These are phyloP conservation scores for Yamadazyma atlantica DNA, from an alignment of 1,139 yeast species.

Conservation along the genomic window DNA sequence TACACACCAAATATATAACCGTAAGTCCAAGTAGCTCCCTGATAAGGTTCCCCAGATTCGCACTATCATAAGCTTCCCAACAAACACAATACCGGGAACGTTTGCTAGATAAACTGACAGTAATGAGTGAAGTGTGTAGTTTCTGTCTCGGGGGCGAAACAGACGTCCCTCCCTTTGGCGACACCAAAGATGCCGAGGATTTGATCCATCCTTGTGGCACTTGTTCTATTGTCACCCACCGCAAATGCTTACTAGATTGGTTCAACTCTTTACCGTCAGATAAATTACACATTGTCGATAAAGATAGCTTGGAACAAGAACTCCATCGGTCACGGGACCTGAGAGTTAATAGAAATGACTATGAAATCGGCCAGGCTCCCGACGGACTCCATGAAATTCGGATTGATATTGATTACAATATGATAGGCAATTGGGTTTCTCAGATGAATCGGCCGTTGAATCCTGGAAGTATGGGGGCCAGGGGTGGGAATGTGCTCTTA, in stretches of 20 bases:
- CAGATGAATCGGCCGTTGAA: slow-evolving; percentile 7
- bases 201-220: slow-evolving; percentile 42
- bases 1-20: too few relatives aligned
- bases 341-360: slow-evolving; percentile 3
- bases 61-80: too few relatives aligned
- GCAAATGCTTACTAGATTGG: slow-evolving; percentile 46
- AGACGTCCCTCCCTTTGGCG: slow-evolving; percentile 46
- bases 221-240: slow-evolving; percentile 38
- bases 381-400: slow-evolving; percentile 3
- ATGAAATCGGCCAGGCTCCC: slow-evolving; percentile 18
- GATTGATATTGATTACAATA: slow-evolving; percentile 20
- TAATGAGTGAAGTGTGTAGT: slow-evolving; percentile 26
- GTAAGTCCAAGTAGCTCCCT: too few relatives aligned
- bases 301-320: slow-evolving; percentile 7
- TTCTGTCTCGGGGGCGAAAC: slow-evolving; percentile 42
- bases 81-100: too few relatives aligned
- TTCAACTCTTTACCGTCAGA: slow-evolving; percentile 37
- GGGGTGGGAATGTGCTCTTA: too few relatives aligned
- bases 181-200: slow-evolving; percentile 37
- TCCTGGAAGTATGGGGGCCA: too few relatives aligned
- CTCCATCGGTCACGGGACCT: background rate
- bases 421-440: slow-evolving; percentile 20
- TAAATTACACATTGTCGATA: slow-evolving; percentile 26
- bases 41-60: too few relatives aligned
- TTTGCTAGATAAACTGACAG: too few relatives aligned